Conservation (phyloP, 768 basidiomycete species). For the Suillus subaureus region DNA sequence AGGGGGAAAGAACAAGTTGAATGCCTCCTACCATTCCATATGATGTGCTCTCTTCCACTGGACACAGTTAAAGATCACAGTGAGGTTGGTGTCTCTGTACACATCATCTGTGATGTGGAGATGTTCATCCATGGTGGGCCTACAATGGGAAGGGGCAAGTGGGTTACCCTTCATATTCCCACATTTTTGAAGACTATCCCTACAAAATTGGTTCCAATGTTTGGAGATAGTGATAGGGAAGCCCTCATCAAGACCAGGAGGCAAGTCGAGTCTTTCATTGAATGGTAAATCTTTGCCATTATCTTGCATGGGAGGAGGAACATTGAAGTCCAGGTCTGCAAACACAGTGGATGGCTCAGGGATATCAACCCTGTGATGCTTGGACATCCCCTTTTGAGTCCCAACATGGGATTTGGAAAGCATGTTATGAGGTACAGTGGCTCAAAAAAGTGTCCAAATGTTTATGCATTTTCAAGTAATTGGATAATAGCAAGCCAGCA, state of each 20-base stretch:
- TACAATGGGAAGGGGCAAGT: background rate
- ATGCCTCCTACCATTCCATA: background rate
- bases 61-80: background rate
- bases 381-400: background rate
- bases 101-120: background rate
- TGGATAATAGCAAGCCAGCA: too few relatives aligned
- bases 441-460: too few relatives aligned
- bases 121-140: background rate
- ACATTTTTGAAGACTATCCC: background rate
- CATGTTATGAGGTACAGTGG: background rate
- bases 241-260: background rate
- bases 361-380: background rate
- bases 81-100: background rate
- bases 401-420: background rate
- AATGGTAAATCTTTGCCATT: background rate
- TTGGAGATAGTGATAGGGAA: background rate
- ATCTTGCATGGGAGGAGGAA: background rate
- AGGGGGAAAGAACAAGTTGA: background rate
- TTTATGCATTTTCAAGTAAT: too few relatives aligned
- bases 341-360: background rate
- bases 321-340: background rate
- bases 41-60: background rate
- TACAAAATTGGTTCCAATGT: background rate
- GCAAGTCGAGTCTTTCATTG: background rate
- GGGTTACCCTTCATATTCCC: conserved; percentile 2